Evolutionary conservation across 1,284 basidiomycete species (phyloP), one percentile per base, ranked within the genome.

Genomic region (Ceratobasidium sp.): DNA sequence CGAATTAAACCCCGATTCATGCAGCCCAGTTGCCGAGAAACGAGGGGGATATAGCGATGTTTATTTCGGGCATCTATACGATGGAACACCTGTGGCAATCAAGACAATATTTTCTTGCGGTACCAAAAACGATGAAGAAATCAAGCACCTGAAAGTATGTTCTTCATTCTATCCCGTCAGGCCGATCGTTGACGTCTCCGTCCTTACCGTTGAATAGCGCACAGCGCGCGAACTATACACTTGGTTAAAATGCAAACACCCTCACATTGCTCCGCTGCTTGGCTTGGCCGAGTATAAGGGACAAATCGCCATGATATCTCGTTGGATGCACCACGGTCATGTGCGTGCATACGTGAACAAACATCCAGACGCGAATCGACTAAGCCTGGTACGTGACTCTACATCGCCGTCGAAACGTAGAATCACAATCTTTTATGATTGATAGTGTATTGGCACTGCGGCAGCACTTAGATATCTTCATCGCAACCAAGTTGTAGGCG

Each of bases 251-350:
- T 58, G 32, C 32, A 34, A 21, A 4, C 55, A 58, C 36, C 55
- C 16, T 4, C n/a, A 39, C 32, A 23, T 58, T 18, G 55, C 36
- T 10, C 30, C 10, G 5, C 18, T 58, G n/a, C 55, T 58, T 4
- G 58, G 58, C 3, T 12, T 59, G 12, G 58, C 58, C 18, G 34
- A 41, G 23, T 41, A 21, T 23, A 14, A n/a, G 2, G 58, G 39
- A 9, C 21, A 28, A 34, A 59, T 59, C 26, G 34, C 58, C 18
- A 59, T 59, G 58, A n/a, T 59, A 12, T 59, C 58, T 12, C 21
- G 21, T 23, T 59, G 58, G 58, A 59, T 59, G 58, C 14, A 41
- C 2, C 41, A 43, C 26, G 58, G 58, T 4, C 32, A 59, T n/a
- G 3, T 59, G n/a, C 41, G 34, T 18, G 21, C n/a, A 3, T 59